Evolutionary conservation across 140 eudicot species (phyloP), one percentile per base, ranked within the genome.

Genomic region (Erigeron philadelphicus): DNA sequence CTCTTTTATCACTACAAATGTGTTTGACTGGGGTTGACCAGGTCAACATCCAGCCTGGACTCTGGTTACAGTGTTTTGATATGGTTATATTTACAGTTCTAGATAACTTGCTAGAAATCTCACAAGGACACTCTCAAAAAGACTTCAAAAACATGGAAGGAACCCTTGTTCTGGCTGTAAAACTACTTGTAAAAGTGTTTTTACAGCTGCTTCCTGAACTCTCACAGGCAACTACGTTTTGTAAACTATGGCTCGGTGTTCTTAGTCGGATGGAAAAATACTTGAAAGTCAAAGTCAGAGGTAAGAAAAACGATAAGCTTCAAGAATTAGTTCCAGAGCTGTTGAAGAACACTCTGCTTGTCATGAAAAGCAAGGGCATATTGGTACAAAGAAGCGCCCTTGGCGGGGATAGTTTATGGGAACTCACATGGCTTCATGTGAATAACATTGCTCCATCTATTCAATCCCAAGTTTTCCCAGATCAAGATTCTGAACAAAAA

Each of bases 371-470:
- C 3, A 86, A 75, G 9, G 96, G 90, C 23, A 84, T 92, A n/a
- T 84, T 92, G 56, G 90, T 83, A 1, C 95, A 81, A 73, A 84
- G 89, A 72, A 80, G 86, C 49, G 95, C 95, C 52, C 85, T 88
- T 4, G 96, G 96, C 49, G 96, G 95, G 44, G 98, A 88, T 61
- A 86, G 95, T 59, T 82, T 92, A 46, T 92, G 96, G 96, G 95
- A 86, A 66, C 84, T 88, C 74, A 92, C 98, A n/a, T 86, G 96
- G 98, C 68, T 92, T 67, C 98, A 92, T 74, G 96, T 88, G 55
- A 84, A 88, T 66, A 84, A 86, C 67, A 82, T 86, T 9, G 76
- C 87, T 23, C 95, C 98, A n/a, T 81, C 85, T 62, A 66, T 92
- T 48, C 88, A 88, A 61, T 75, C 85, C 1, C 87, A 92, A 75